Evolutionary conservation across 257 asterid genomes (phyloP).

Genomic region (Petrea volubilis): DNA sequence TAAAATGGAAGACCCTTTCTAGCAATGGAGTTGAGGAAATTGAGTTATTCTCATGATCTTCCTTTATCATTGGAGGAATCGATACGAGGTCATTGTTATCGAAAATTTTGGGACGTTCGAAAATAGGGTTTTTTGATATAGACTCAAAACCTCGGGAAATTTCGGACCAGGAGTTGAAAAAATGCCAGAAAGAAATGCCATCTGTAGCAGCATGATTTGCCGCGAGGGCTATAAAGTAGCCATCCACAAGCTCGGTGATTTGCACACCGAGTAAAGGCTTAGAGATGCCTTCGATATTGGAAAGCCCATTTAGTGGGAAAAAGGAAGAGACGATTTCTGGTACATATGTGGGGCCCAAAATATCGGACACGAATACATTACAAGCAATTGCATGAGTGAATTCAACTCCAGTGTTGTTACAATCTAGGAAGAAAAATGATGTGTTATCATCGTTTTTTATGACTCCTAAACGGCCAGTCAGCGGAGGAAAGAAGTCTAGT

Average conservation of each 20-base stretch:
- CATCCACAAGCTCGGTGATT: conserved; percentile 38
- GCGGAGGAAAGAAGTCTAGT: too few species aligned
- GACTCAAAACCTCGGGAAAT: conserved; percentile 22
- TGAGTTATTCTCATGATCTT: too few species aligned
- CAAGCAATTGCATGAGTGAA: conserved; percentile 29
- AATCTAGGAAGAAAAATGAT: conserved; percentile 16
- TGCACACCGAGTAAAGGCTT: conserved; percentile 45
- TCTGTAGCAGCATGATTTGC: conserved; percentile 30
- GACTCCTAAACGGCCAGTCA: too few species aligned
- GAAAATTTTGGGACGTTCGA: background rate
- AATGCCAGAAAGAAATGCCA: conserved; percentile 42
- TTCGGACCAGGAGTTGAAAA: conserved; percentile 43
- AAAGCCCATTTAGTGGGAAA: conserved; percentile 27
- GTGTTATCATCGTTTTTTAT: background rate
- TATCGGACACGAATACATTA: conserved; percentile 11
- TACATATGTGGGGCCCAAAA: conserved; percentile 4
- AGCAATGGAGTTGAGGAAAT: too few species aligned
- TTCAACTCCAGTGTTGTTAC: conserved; percentile 31
- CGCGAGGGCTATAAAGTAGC: conserved; percentile 36
- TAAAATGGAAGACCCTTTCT: too few species aligned
- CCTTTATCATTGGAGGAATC: too few species aligned
- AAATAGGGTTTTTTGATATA: conserved; percentile 19
- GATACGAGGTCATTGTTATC: too few species aligned
- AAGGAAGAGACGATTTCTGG: conserved; percentile 33
- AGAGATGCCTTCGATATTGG: conserved; percentile 26